Conservation (phyloP, 2,329 filamentous ascomycete genomes). For the Fusarium sp. region DNA sequence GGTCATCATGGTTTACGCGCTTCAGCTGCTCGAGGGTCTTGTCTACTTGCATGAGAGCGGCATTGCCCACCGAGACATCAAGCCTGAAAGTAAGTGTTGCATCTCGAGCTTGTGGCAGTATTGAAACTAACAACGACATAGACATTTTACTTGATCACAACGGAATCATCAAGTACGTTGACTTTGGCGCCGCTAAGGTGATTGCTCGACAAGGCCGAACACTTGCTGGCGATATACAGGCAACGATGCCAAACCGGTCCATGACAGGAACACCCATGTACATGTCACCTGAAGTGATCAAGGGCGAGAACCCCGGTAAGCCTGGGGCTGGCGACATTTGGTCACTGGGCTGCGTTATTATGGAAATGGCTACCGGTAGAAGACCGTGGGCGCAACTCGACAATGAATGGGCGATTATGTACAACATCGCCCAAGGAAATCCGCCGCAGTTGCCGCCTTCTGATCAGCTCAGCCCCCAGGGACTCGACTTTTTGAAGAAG, state of each 20-base stretch:
- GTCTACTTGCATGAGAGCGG: constrained; percentile 92
- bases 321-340: constrained; percentile 93
- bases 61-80: constrained; percentile 97
- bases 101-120: background rate
- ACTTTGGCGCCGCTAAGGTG: constrained; percentile 97
- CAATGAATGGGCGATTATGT: constrained; percentile 99
- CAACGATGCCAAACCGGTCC: constrained; percentile 80
- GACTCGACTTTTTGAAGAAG: constrained; percentile 87
- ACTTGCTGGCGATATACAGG: constrained; percentile 72
- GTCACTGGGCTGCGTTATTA: constrained; percentile 95
- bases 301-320: constrained; percentile 83
- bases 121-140: constrained; percentile 53
- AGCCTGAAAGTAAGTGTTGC: constrained; percentile 85
- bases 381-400: constrained; percentile 95
- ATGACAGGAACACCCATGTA: constrained; percentile 99
- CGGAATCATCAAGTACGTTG: constrained; percentile 98
- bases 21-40: constrained; percentile 93
- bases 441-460: constrained; percentile 84
- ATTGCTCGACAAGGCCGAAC: constrained; percentile 95
- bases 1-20: constrained; percentile 94
- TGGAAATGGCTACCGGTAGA: constrained; percentile 96
- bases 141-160: constrained; percentile 97
- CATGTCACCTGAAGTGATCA: constrained; percentile 99
- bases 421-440: constrained; percentile 98
- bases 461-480: constrained; percentile 86